A percentile compares a stretch with the other conserved stretches of the same genome.
Evolutionary conservation across 1,139 yeast genomes (phyloP).

Genomic region (Nadsonia commutata): DNA sequence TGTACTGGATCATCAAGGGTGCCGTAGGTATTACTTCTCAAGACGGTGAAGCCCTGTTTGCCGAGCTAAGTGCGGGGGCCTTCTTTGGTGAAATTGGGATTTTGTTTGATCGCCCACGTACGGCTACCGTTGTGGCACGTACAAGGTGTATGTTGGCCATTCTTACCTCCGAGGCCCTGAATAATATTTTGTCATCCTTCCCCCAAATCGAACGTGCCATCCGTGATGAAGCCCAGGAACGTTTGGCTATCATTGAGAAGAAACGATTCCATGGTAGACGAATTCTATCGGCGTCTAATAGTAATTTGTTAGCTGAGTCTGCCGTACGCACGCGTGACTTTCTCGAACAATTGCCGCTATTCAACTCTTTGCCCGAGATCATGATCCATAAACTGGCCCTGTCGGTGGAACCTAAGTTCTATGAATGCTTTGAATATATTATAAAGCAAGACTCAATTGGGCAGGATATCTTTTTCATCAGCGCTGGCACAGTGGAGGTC

Average conservation of each 20-base stretch:
- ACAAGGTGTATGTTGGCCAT: slow-evolving; percentile 54
- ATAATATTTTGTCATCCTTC: slow-evolving; percentile 42
- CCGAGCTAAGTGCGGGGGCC: slow-evolving; percentile 52
- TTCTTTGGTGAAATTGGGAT: slow-evolving; percentile 74
- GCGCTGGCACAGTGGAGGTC: slow-evolving; percentile 59
- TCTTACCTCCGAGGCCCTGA: slow-evolving; percentile 47
- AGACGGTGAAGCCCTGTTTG: slow-evolving; percentile 62
- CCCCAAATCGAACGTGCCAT: slow-evolving; percentile 54
- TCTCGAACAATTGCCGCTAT: slow-evolving; percentile 42
- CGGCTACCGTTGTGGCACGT: slow-evolving; percentile 66
- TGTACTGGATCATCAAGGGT: slow-evolving; percentile 71
- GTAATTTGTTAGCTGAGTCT: background rate
- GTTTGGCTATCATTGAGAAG: slow-evolving; percentile 56
- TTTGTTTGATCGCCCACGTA: slow-evolving; percentile 56
- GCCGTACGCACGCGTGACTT: slow-evolving; percentile 33
- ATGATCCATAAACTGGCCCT: slow-evolving; percentile 50
- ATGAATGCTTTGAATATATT: slow-evolving; percentile 43
- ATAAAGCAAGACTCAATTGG: slow-evolving; percentile 46
- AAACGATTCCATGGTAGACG: slow-evolving; percentile 24
- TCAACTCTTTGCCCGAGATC: slow-evolving; percentile 39
- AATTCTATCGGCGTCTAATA: background rate
- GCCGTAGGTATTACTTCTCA: slow-evolving; percentile 58
- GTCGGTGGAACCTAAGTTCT: slow-evolving; percentile 41
- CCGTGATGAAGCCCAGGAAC: slow-evolving; percentile 65
- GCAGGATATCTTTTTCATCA: slow-evolving; percentile 49